Percentiles rank a stretch among this genome's conserved stretches.
Conservation (phyloP, 257 asterid genomes). For the Jacaranda mimosifolia region DNA sequence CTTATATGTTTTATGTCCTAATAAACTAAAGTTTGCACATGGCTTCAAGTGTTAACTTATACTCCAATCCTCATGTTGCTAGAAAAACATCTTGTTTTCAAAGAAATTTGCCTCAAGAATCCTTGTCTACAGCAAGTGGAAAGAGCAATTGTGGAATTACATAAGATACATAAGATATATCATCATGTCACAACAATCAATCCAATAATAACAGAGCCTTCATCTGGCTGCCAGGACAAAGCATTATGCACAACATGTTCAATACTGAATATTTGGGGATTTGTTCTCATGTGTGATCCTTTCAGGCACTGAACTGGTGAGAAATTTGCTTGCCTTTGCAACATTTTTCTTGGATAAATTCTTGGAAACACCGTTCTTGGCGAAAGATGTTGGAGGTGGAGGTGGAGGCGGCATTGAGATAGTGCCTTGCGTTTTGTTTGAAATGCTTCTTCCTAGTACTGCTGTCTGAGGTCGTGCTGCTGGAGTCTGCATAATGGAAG, state of each 20-base stretch:
- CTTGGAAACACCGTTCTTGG: slow-evolving; percentile 52
- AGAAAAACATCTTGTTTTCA: not conserved
- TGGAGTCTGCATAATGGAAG: slow-evolving; percentile 50
- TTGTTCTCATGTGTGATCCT: slow-evolving; percentile 55
- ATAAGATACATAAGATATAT: not conserved
- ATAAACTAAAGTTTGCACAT: not conserved
- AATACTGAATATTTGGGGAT: slow-evolving; percentile 67
- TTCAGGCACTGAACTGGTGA: slow-evolving; percentile 44
- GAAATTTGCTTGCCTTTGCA: slow-evolving; percentile 32
- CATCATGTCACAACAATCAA: no score
- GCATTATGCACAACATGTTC: slow-evolving; percentile 31
- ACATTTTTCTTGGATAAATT: slow-evolving; percentile 45
- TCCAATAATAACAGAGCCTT: no score
- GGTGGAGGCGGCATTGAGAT: slow-evolving; percentile 64
- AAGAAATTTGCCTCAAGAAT: not conserved
- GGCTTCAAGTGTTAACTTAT: not conserved
- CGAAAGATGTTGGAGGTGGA: slow-evolving; percentile 40
- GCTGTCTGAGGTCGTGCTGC: slow-evolving; percentile 52
- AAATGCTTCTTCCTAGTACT: slow-evolving; percentile 50
- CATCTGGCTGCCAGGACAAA: not conserved
- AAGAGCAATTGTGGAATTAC: not conserved
- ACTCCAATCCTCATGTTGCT: not conserved
- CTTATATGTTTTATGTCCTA: not conserved
- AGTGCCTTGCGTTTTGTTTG: slow-evolving; percentile 51
- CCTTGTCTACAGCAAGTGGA: slow-evolving; percentile 4